These are phyloP conservation scores for Aspergillus carlsbadensis DNA, from an alignment of 495 filamentous ascomycete genomes.

Conservation along the genomic window DNA sequence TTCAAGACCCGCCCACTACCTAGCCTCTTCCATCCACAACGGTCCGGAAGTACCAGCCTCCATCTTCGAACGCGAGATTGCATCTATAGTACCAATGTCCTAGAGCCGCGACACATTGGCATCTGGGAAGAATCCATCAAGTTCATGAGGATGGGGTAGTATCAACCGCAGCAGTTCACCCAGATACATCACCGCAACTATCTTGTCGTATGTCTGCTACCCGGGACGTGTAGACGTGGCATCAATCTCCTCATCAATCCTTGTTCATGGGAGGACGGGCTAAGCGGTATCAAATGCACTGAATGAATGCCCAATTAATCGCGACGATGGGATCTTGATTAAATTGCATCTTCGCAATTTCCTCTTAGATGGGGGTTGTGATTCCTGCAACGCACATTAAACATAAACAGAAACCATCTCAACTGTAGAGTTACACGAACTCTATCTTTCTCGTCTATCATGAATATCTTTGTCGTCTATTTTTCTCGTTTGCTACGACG, in stretches of 20 bases:
- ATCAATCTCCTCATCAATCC: constrained; percentile 40
- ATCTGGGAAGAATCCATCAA: constrained; percentile 30
- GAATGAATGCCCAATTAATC: constrained; percentile 98
- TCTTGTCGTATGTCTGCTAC: constrained; percentile 50
- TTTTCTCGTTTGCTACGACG: no score
- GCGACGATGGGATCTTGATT: constrained; percentile 79
- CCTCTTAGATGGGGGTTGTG: no score
- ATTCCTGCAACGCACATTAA: no score
- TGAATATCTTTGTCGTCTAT: no score
- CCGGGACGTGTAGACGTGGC: constrained; percentile 38
- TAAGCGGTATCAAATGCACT: constrained; percentile 95
- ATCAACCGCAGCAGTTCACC: constrained; percentile 47
- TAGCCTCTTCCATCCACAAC: constrained; percentile 41
- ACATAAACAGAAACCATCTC: no score
- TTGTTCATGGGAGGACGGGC: constrained; percentile 66
- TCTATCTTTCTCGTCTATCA: no score
- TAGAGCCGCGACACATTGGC: constrained; percentile 57
- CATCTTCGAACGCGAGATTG: constrained; percentile 74
- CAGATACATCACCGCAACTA: constrained; percentile 48
- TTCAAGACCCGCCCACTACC: no score
- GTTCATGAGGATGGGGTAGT: constrained; percentile 35
- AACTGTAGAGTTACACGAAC: no score
- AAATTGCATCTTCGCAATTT: no score
- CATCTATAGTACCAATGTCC: constrained; percentile 74
- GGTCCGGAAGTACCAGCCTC: constrained; percentile 59